Conservation (phyloP, 179 eudicot species). For the Gypsophila paniculata region DNA sequence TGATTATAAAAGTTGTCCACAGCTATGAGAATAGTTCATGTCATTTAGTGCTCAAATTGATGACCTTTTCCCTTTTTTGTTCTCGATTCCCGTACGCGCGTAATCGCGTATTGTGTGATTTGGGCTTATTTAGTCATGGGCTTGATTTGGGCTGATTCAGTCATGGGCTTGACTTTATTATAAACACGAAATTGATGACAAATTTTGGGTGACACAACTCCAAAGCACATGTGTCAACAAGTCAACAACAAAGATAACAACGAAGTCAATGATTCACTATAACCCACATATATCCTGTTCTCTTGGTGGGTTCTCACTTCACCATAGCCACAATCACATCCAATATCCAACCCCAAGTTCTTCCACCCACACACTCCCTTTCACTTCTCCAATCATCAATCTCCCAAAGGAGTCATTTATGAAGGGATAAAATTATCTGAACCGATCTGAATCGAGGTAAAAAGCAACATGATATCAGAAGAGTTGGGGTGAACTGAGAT, state of each 20-base stretch:
- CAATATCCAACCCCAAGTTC: neutral
- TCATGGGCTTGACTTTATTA: neutral
- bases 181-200: neutral
- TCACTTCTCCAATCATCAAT: neutral
- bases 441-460: too few species aligned
- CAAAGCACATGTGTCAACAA: neutral
- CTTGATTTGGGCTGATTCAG: neutral
- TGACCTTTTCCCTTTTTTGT: neutral
- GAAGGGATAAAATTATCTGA: too few species aligned
- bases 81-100: too few species aligned
- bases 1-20: neutral
- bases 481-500: too few species aligned
- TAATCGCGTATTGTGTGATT: too few species aligned
- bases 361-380: constrained; percentile 2
- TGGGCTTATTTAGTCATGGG: neutral
- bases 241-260: neutral
- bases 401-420: too few species aligned
- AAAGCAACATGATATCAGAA: too few species aligned
- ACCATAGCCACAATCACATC: constrained; percentile 11
- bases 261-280: neutral
- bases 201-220: neutral
- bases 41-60: neutral
- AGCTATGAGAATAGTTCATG: neutral
- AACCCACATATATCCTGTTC: neutral
- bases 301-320: neutral